phyloP scores from a whole-genome alignment of 1,284 basidiomycete species.

The Cutaneotrichosporon sp. region DNA sequence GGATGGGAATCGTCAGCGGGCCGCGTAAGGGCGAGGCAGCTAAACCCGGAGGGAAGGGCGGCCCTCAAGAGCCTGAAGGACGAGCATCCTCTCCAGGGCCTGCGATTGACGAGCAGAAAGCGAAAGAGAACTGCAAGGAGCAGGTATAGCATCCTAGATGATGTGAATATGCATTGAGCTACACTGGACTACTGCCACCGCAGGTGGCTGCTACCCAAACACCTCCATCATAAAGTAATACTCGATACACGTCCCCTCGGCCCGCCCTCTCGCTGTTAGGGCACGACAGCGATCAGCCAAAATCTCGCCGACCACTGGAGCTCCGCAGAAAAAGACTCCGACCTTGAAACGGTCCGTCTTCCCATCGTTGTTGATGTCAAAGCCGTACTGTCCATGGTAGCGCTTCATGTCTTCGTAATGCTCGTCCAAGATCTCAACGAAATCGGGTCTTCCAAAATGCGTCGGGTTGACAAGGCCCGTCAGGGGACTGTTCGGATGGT shows the following conservation, averaged over 20 bases:
- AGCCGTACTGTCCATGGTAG: conserved; percentile 10
- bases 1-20: conserved; percentile 25
- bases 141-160: not conserved
- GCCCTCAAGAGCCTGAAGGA: not conserved
- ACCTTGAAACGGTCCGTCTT: conserved; percentile 26
- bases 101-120: not conserved
- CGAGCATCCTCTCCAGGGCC: not conserved
- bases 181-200: too few relatives aligned
- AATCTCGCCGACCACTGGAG: conserved; percentile 32
- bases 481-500: conserved; percentile 24
- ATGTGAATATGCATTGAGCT: not conserved
- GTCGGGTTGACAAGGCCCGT: conserved; percentile 32
- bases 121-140: not conserved
- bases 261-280: conserved; percentile 22
- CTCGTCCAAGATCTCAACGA: conserved; percentile 27
- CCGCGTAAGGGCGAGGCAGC: not conserved
- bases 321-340: conserved; percentile 33
- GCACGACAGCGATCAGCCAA: conserved; percentile 27
- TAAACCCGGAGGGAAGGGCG: too few relatives aligned
- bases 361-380: conserved; percentile 9
- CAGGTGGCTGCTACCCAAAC: conserved; percentile 18
- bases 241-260: conserved; percentile 23
- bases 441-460: conserved; percentile 29
- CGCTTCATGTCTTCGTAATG: conserved; percentile 32
- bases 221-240: conserved; percentile 35